These are phyloP conservation scores for Heritiera fomes DNA, from an alignment of 345 rosid genomes.

Conservation along the genomic window DNA sequence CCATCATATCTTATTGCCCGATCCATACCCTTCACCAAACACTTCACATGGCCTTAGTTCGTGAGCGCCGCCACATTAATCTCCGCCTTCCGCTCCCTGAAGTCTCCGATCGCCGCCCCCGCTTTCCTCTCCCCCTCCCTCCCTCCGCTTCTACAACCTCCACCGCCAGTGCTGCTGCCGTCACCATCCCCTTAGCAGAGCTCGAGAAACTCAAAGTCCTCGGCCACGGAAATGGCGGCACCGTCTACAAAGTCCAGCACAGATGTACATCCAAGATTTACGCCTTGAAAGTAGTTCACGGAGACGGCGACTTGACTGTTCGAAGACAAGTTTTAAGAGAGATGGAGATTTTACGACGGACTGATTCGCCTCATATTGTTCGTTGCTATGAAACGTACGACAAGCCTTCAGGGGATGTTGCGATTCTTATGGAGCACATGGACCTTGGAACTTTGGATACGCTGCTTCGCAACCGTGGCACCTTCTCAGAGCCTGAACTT, in stretches of 20 bases:
- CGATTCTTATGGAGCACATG: conserved; percentile 81
- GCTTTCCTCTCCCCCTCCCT: conserved; percentile 57
- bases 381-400: conserved; percentile 60
- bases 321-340: conserved; percentile 72
- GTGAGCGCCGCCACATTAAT: conserved; percentile 80
- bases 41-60: conserved; percentile 56
- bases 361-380: conserved; percentile 66
- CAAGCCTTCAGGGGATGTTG: conserved; percentile 64
- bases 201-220: conserved; percentile 68
- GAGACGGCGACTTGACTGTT: conserved; percentile 52
- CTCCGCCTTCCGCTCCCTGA: conserved; percentile 74
- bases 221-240: conserved; percentile 89
- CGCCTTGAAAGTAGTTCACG: conserved; percentile 70
- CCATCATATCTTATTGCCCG: background rate
- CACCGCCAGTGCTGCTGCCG: conserved; percentile 11
- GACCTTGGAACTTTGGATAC: conserved; percentile 71
- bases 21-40: background rate
- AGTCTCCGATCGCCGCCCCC: conserved; percentile 47
- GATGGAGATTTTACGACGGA: conserved; percentile 78
- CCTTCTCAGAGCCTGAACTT: conserved; percentile 51
- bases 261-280: conserved; percentile 51
- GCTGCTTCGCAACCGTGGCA: conserved; percentile 38
- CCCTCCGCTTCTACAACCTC: conserved; percentile 32
- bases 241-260: conserved; percentile 73
- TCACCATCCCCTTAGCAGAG: conserved; percentile 39